phyloP scores from a whole-genome alignment of 2,329 filamentous ascomycete genomes.

The Aspergillus candidus region DNA sequence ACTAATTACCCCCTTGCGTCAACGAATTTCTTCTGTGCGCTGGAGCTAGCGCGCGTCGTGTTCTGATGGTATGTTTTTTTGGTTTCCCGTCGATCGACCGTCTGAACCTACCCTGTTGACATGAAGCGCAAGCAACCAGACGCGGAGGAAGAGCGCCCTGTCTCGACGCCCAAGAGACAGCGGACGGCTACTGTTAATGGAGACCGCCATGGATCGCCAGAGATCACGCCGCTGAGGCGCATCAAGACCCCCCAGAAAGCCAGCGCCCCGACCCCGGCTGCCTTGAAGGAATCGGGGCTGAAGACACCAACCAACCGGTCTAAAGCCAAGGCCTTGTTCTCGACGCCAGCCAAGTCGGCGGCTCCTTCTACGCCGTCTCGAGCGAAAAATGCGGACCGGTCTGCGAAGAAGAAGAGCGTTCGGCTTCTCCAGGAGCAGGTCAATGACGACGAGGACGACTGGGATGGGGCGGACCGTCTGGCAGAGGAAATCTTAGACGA shows the following conservation, averaged over 20 bases:
- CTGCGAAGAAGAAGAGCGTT: constrained; percentile 79
- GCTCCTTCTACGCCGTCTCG: constrained; percentile 53
- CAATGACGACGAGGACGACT: constrained; percentile 54
- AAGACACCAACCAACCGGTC: constrained; percentile 34
- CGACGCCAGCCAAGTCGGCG: constrained; percentile 34
- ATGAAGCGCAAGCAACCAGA: constrained; percentile 42
- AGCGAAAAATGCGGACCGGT: constrained; percentile 69
- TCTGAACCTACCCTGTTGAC: constrained; percentile 15
- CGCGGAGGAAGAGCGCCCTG: constrained; percentile 28
- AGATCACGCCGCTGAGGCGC: constrained; percentile 22
- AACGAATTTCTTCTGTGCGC: background rate
- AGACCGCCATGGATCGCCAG: constrained; percentile 18
- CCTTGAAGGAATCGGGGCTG: constrained; percentile 30
- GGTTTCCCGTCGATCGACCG: constrained; percentile 11
- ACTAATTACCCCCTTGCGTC: constrained; percentile 20
- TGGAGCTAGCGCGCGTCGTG: constrained; percentile 1
- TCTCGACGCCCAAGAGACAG: constrained; percentile 37
- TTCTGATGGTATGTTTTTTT: constrained; percentile 26
- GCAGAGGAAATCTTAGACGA: constrained; percentile 61
- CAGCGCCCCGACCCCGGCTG: constrained; percentile 19
- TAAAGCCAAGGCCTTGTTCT: constrained; percentile 34
- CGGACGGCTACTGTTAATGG: constrained; percentile 24
- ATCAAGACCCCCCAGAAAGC: constrained; percentile 30
- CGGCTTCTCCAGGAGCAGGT: constrained; percentile 64
- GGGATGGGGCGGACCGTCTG: constrained; percentile 62